Conservation (phyloP, 78 protist genomes). For the Emiliania huxleyi region DNA sequence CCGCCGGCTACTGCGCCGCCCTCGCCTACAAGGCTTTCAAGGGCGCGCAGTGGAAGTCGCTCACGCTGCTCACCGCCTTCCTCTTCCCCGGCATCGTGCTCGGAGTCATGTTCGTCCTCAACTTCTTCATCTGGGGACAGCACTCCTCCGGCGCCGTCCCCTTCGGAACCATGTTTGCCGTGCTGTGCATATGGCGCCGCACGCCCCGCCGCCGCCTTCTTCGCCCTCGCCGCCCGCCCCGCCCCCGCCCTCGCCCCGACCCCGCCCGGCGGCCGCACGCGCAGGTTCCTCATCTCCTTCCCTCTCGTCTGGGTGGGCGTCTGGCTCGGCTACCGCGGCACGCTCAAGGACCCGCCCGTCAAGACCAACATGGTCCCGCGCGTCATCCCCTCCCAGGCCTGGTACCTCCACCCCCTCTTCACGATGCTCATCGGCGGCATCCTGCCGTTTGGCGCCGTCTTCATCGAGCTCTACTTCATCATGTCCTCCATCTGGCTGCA, state of each 20-base stretch:
- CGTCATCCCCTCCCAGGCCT: conserved; percentile 47
- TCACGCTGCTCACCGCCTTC: conserved; percentile 67
- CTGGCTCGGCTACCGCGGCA: conserved; percentile 72
- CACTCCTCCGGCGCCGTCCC: conserved; percentile 65
- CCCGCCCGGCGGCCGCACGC: too few species aligned
- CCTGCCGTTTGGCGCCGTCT: conserved; percentile 77
- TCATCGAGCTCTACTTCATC: conserved; percentile 79
- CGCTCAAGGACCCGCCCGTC: not conserved
- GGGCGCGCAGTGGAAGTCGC: conserved; percentile 82
- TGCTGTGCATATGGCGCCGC: conserved; percentile 88
- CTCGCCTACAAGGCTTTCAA: conserved; percentile 77
- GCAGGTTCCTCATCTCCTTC: conserved; percentile 85
- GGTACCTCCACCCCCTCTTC: conserved; percentile 33
- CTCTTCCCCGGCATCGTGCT: conserved; percentile 74
- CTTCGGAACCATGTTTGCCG: conserved; percentile 59
- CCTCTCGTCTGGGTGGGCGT: conserved; percentile 93
- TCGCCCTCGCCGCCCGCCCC: too few species aligned
- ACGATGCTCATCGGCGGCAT: conserved; percentile 59
- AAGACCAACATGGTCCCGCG: conserved; percentile 43
- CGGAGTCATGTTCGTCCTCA: conserved; percentile 61
- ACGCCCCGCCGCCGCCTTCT: too few species aligned
- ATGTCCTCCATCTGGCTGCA: conserved; percentile 60
- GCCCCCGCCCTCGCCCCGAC: too few species aligned
- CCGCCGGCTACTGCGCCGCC: conserved; percentile 40
- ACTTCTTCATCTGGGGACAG: conserved; percentile 61